Conservation (phyloP, 805 yeast species). For the Sugiyamaella floridensis region DNA sequence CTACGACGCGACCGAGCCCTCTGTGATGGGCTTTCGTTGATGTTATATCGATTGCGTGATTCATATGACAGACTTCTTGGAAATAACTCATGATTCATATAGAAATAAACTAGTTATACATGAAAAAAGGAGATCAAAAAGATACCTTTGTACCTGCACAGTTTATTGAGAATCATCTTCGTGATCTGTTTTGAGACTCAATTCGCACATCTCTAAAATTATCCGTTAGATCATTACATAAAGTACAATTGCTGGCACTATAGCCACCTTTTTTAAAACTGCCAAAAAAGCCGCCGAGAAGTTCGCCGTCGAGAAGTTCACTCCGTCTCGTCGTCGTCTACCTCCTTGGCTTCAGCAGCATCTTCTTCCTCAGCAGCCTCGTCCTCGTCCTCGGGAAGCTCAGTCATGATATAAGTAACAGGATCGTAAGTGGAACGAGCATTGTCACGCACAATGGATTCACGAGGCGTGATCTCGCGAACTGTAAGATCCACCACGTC, state of each 20-base stretch:
- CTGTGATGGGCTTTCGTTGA: no score
- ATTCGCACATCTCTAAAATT: not conserved
- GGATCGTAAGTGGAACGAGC: slow-evolving; percentile 69
- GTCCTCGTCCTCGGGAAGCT: slow-evolving; percentile 41
- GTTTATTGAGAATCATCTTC: no score
- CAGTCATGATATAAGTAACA: slow-evolving; percentile 64
- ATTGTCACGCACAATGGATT: slow-evolving; percentile 60
- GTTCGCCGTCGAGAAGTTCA: not conserved
- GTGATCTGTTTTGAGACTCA: not conserved
- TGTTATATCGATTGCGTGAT: no score
- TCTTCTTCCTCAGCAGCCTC: slow-evolving; percentile 31
- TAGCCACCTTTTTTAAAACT: not conserved
- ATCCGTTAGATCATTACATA: not conserved
- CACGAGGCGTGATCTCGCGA: slow-evolving; percentile 68
- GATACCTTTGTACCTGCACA: no score
- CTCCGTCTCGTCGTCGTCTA: not conserved
- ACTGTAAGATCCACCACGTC: slow-evolving; percentile 57
- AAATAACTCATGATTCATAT: no score
- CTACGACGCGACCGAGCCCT: no score
- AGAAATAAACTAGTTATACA: no score
- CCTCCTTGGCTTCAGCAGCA: slow-evolving; percentile 3
- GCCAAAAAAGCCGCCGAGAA: no score
- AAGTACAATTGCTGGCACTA: not conserved
- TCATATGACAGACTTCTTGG: no score
- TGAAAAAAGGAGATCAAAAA: no score